phyloP scores from a whole-genome alignment of 495 filamentous ascomycete genomes.

The Clavariopsis aquatica region DNA sequence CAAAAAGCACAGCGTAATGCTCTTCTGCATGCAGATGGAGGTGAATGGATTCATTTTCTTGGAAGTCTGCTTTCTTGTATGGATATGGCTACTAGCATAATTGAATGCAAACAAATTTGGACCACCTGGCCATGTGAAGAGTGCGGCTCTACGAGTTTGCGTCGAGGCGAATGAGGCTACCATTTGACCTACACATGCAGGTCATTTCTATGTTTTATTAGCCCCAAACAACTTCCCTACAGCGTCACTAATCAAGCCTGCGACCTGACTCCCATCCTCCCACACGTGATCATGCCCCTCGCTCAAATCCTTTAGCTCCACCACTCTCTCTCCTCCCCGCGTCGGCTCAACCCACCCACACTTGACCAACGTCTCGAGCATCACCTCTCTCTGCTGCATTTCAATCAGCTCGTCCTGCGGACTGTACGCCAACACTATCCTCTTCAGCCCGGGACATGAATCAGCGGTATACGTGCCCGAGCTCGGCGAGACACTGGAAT shows the following conservation, averaged over 20 bases:
- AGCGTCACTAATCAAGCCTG: conserved; percentile 38
- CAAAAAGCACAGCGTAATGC: no score
- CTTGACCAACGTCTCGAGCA: conserved; percentile 50
- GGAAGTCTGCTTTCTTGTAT: conserved; percentile 6
- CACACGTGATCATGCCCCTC: conserved; percentile 69
- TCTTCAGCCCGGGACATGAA: conserved; percentile 41
- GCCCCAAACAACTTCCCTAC: conserved; percentile 11
- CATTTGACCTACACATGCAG: no score
- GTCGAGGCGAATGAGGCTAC: no score
- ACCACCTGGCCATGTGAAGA: no score
- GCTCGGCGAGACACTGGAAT: conserved; percentile 49
- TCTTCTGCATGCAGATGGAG: no score
- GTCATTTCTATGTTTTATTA: not conserved
- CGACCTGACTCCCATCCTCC: conserved; percentile 55
- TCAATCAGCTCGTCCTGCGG: conserved; percentile 63
- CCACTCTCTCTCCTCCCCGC: conserved; percentile 23
- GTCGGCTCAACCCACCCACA: conserved; percentile 28
- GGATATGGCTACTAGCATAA: not conserved
- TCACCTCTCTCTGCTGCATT: conserved; percentile 52
- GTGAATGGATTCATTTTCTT: no score
- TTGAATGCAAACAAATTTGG: no score
- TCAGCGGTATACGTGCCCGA: conserved; percentile 19
- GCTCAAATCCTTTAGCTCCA: conserved; percentile 50
- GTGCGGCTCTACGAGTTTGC: no score
- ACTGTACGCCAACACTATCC: conserved; percentile 63